Evolutionary conservation across 2,329 filamentous ascomycete species (phyloP).

Genomic region (Aspergillus tanneri): DNA sequence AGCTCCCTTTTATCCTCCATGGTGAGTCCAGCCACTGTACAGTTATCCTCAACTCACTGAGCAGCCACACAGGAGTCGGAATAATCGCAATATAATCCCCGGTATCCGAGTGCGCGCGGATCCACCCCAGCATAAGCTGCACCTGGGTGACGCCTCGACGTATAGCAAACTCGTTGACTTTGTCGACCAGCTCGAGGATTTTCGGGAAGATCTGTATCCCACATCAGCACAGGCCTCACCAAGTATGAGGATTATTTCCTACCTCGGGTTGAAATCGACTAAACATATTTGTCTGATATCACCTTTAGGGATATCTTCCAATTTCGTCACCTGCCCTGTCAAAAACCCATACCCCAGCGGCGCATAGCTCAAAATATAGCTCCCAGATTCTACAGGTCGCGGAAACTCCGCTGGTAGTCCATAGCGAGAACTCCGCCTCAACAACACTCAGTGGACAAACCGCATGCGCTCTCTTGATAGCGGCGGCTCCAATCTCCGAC

Average conservation of each 20-base stretch:
- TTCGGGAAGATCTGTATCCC: neutral
- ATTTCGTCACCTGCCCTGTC: neutral
- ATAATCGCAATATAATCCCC: neutral
- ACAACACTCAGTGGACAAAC: neutral
- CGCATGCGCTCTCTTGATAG: neutral
- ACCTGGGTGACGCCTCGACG: neutral
- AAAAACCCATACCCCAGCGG: neutral
- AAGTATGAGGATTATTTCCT: neutral
- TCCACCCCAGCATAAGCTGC: neutral
- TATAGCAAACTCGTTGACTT: neutral
- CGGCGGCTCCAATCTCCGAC: neutral
- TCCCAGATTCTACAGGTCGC: neutral
- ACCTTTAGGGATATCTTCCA: neutral
- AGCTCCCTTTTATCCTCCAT: neutral
- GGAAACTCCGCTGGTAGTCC: neutral
- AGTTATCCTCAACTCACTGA: neutral
- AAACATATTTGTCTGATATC: neutral
- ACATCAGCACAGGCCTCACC: neutral
- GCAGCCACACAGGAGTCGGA: neutral
- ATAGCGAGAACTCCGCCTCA: neutral
- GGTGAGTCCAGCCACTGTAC: neutral
- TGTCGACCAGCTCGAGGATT: neutral
- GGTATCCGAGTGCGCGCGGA: neutral
- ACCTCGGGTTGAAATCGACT: neutral
- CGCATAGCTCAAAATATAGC: neutral